Evolutionary conservation across 2,329 filamentous ascomycete genomes (phyloP).

Genomic region (Fonsecaea nubica): DNA sequence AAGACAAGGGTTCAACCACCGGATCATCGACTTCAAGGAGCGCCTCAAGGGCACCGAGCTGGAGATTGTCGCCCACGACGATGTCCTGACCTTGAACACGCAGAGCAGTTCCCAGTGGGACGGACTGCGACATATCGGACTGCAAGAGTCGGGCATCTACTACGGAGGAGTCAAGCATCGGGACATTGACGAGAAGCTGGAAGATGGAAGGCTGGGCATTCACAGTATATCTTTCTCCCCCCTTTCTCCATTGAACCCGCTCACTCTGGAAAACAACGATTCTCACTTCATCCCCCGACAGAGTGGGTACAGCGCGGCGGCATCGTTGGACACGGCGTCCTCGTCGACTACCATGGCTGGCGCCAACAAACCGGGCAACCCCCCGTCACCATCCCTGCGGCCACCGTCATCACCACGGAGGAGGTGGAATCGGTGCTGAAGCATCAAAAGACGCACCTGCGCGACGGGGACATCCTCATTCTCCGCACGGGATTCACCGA

Average conservation of each 20-base stretch:
- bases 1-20: slow-evolving; percentile 37
- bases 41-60: background rate
- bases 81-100: slow-evolving; percentile 28
- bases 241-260: background rate
- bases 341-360: slow-evolving; percentile 55
- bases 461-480: slow-evolving; percentile 35
- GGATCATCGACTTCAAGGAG: slow-evolving; percentile 31
- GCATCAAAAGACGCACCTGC: slow-evolving; percentile 30
- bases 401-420: slow-evolving; percentile 41
- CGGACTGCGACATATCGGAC: slow-evolving; percentile 27
- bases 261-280: background rate
- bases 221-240: slow-evolving; percentile 13
- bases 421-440: slow-evolving; percentile 27
- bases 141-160: slow-evolving; percentile 13
- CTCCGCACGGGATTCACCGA: slow-evolving; percentile 38
- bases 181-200: slow-evolving; percentile 5
- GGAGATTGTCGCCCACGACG: slow-evolving; percentile 22
- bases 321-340: slow-evolving; percentile 54
- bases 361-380: slow-evolving; percentile 45
- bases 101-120: slow-evolving; percentile 31
- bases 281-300: slow-evolving; percentile 26
- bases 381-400: slow-evolving; percentile 47
- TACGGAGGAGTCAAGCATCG: slow-evolving; percentile 21
- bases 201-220: slow-evolving; percentile 9
- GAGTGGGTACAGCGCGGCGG: slow-evolving; percentile 49